These are phyloP conservation scores for Cadophora gregata DNA, from an alignment of 2,329 filamentous ascomycete genomes.

Conservation along the genomic window DNA sequence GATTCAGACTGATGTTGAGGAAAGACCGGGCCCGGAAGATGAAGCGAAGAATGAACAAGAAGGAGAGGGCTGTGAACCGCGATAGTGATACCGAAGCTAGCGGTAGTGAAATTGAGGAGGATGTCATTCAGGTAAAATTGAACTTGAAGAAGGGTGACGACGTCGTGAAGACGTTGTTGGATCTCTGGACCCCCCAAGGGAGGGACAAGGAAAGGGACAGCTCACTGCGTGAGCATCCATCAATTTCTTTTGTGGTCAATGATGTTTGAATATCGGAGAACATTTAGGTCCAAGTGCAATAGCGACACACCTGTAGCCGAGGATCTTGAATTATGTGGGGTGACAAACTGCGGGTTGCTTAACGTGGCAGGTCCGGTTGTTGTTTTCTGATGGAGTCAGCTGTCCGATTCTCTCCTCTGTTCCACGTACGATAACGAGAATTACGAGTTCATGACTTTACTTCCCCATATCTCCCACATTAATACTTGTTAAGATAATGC, in stretches of 20 bases:
- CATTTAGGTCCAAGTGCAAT: background rate
- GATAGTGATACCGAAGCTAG: background rate
- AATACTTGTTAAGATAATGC: background rate
- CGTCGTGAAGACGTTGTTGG: slow-evolving; percentile 30
- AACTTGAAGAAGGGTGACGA: slow-evolving; percentile 30
- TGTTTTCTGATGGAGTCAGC: background rate
- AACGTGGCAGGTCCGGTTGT: background rate
- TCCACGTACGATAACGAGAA: background rate
- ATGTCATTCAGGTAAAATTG: slow-evolving; percentile 28
- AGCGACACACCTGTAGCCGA: background rate
- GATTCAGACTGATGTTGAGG: slow-evolving; percentile 22
- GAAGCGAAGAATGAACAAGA: background rate
- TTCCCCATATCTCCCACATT: no score
- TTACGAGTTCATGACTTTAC: background rate
- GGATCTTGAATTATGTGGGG: background rate
- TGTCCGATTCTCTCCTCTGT: background rate
- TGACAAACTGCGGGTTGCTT: background rate
- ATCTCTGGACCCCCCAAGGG: slow-evolving; percentile 28
- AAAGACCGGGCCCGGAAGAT: slow-evolving; percentile 4
- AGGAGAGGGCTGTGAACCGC: background rate
- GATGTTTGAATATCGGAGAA: background rate
- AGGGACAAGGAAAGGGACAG: slow-evolving; percentile 5
- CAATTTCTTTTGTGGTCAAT: background rate
- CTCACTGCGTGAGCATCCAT: background rate
- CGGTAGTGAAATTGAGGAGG: slow-evolving; percentile 14